Base-by-base conservation (phyloP, 2,329 filamentous ascomycete species). In the Tympanopsis confertula region DNA sequence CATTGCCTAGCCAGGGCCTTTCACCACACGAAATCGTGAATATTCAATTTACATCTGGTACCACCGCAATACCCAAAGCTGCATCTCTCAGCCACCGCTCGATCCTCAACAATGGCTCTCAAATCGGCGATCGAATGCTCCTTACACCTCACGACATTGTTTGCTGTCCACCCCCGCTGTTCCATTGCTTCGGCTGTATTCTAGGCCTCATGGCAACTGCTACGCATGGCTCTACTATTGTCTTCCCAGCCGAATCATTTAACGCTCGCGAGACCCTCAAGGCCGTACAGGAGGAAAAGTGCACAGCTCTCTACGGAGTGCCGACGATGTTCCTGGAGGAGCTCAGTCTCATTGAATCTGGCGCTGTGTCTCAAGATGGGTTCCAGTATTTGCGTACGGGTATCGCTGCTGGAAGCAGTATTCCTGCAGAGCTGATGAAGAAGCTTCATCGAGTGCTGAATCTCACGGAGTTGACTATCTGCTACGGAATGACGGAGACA, bases 171-270 rank as follows among this genome's bases (percentile, higher is more conserved):
- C 86, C 86, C 2, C 87, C 87, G 0, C 66, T 94, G 2, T 94
- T 93, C 56, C 76, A 82, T 63, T 96, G 91, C 63, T 96, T 96
- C 56, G 91, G 91, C 38, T 81, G 72, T 50, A 82, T 95, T 5
- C 66, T 96, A 1, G 89, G 91, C n/a, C 93, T 91, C 62, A 93
- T 95, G 85, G 89, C 91, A 0, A 91, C 86, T 1, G 87, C 84
- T 1, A 94, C 88, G 0, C 67, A 65, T 13, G 71, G 77, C 35
- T 69, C 74, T 1, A 58, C 74, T 7, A 81, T 85, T 38, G 69
- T 84, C 10, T 82, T 83, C 46, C 79, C 80, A 0, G 61, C 69
- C 2, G 78, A 83, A 58, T 72, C 76, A 1, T 85, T 84, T 59
- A 66, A 82, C 44, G 70, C 79, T 0, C 46, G 61, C 5, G 72